Conservation (phyloP, 2,329 filamentous ascomycete genomes). For the Cytospora leucostoma region DNA sequence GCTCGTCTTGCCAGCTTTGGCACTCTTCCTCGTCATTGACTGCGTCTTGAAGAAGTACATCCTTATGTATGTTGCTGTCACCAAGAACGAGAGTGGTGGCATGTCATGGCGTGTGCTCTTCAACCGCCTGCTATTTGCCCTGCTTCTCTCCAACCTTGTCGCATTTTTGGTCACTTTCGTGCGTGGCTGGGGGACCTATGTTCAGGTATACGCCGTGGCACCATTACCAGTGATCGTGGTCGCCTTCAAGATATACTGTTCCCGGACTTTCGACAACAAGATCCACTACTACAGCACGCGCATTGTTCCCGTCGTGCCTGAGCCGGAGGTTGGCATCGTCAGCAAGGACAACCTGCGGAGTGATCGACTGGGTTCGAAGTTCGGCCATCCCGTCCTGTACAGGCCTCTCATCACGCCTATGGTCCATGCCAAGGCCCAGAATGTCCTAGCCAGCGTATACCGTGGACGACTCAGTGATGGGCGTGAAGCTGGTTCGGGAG, state of each 20-base stretch:
- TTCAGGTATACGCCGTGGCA: conserved; percentile 65
- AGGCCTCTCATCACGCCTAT: conserved; percentile 89
- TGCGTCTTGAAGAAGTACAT: conserved; percentile 93
- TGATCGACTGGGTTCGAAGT: conserved; percentile 74
- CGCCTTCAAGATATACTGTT: conserved; percentile 85
- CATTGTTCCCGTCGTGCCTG: conserved; percentile 47
- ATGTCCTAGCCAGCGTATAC: conserved; percentile 83
- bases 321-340: conserved; percentile 46
- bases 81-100: conserved; percentile 94
- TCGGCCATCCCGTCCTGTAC: conserved; percentile 89
- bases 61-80: conserved; percentile 90
- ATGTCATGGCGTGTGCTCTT: conserved; percentile 89
- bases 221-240: conserved; percentile 79
- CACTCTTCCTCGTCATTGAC: conserved; percentile 87
- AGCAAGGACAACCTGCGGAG: conserved; percentile 58
- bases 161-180: conserved; percentile 76
- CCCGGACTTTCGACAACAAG: conserved; percentile 71
- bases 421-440: conserved; percentile 89
- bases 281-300: conserved; percentile 78
- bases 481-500: conserved; percentile 58
- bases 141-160: conserved; percentile 76
- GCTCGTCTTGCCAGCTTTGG: conserved; percentile 80
- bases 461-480: conserved; percentile 74
- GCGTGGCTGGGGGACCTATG: conserved; percentile 60
- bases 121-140: conserved; percentile 87